Percentiles rank a stretch among this genome's conserved stretches.
phyloP scores from a whole-genome alignment of 2,329 filamentous ascomycete species.

The Byssothecium circinans region DNA sequence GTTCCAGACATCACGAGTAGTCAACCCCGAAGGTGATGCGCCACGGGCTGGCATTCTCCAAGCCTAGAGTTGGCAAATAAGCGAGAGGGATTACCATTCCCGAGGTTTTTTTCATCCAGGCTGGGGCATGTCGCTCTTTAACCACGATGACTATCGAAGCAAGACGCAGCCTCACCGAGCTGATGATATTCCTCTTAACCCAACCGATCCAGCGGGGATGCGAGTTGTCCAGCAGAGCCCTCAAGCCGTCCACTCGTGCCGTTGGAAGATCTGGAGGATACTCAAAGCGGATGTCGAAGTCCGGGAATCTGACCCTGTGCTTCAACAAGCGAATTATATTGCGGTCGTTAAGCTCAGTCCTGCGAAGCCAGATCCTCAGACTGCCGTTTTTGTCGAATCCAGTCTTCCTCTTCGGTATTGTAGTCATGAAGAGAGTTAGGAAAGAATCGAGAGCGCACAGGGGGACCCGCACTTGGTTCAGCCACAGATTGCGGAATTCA shows the following conservation, averaged over 20 bases:
- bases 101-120: conserved; percentile 16
- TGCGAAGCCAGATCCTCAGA: conserved; percentile 17
- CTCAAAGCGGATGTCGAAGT: conserved; percentile 11
- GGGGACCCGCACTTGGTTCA: conserved; percentile 22
- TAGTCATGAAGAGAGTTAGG: conserved; percentile 24
- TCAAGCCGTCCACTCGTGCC: conserved; percentile 2
- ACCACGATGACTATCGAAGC: conserved; percentile 6
- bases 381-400: conserved; percentile 7
- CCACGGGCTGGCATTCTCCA: neutral
- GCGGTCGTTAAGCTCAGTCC: conserved; percentile 4
- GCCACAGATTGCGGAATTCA: conserved; percentile 31
- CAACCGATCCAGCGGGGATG: conserved; percentile 16
- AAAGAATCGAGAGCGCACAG: conserved; percentile 19
- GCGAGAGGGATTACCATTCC: neutral
- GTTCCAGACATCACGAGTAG: neutral
- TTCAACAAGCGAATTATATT: conserved; percentile 22
- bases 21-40: neutral
- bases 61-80: neutral
- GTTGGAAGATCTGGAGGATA: neutral
- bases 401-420: neutral
- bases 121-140: conserved; percentile 16
- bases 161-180: conserved; percentile 12
- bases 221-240: conserved; percentile 15
- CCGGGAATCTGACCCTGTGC: conserved; percentile 19
- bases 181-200: conserved; percentile 12